Conservation (phyloP, 192 early-diverging fungal species). For the Jimgerdemannia lactiflua region DNA sequence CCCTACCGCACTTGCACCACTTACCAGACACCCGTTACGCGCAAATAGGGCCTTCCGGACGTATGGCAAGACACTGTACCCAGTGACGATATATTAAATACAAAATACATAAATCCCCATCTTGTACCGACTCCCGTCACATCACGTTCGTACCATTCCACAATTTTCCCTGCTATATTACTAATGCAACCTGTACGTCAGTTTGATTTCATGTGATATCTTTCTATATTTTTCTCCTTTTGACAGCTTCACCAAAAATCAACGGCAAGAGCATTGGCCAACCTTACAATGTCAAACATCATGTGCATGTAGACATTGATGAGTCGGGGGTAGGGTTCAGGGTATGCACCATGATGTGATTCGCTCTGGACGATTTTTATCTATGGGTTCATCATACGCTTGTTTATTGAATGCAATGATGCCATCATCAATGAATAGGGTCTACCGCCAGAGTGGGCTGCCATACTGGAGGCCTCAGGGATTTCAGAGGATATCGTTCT, state of each 20-base stretch:
- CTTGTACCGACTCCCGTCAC: too few relatives aligned
- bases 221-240: constrained; percentile 18
- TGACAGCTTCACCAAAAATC: constrained; percentile 18
- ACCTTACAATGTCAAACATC: constrained; percentile 51
- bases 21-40: too few relatives aligned
- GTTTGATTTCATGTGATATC: too few relatives aligned
- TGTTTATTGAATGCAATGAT: background rate
- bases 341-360: constrained; percentile 9
- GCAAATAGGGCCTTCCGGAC: too few relatives aligned
- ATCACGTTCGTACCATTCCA: too few relatives aligned
- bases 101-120: too few relatives aligned
- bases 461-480: constrained; percentile 35
- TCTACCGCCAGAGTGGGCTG: constrained; percentile 45
- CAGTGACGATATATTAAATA: too few relatives aligned
- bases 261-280: constrained; percentile 31
- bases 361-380: background rate
- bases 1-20: too few relatives aligned
- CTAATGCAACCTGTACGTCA: too few relatives aligned
- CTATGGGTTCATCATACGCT: background rate
- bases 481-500: constrained; percentile 45
- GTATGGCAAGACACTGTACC: too few relatives aligned
- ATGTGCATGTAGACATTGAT: constrained; percentile 49
- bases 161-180: too few relatives aligned
- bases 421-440: constrained; percentile 29
- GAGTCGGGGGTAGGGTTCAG: constrained; percentile 18